Evolutionary conservation across 306 rosid genomes (phyloP), one percentile per base, ranked within the genome.

Genomic region (Rosa persica): DNA sequence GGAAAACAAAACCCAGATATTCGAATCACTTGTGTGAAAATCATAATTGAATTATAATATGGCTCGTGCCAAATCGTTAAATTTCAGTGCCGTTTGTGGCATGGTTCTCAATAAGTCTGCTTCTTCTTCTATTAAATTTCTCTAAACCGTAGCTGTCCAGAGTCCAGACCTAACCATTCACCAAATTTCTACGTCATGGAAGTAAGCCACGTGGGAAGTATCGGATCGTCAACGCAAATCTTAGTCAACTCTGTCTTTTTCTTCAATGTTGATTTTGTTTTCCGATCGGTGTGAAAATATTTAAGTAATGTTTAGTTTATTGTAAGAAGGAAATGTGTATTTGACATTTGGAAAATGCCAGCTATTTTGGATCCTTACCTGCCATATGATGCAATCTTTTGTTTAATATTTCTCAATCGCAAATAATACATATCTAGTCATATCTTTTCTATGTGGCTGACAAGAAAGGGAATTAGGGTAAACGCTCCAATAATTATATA

Each of bases 161-260:
- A 55, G 36, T 8, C 61, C 36, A 46, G 25, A 85, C 92, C 92
- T 83, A 92, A 87, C 89, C 88, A 20, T 19, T 38, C 76, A 78
- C 86, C 84, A 75, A 64, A 81, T 78, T 84, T 84, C 83, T 30
- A 80, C 89, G 80, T 85, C 96, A 81, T 79, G 80, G 83, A 42
- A 79, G 83, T 84, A 84, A 79, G 87, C 93, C 98, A 95, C 96
- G 93, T 86, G 96, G 91, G 88, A 4, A 74, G 84, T 69, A 83
- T 81, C 86, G 12, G 67, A 40, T 81, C 85, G 93, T 94, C 96
- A 85, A 87, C 82, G 13, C 4, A 78, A 68, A 87, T 88, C 92
- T 83, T 49, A 86, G 98, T 91, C 97, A 89, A 91, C 89, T 74
- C 46, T 80, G 75, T 55, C 88, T 58, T 85, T 81, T 88, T 85